Evolutionary conservation across 2,329 filamentous ascomycete genomes (phyloP), one percentile per base, ranked within the genome.

Genomic region (Pseudocercospora pini-densiflorae): DNA sequence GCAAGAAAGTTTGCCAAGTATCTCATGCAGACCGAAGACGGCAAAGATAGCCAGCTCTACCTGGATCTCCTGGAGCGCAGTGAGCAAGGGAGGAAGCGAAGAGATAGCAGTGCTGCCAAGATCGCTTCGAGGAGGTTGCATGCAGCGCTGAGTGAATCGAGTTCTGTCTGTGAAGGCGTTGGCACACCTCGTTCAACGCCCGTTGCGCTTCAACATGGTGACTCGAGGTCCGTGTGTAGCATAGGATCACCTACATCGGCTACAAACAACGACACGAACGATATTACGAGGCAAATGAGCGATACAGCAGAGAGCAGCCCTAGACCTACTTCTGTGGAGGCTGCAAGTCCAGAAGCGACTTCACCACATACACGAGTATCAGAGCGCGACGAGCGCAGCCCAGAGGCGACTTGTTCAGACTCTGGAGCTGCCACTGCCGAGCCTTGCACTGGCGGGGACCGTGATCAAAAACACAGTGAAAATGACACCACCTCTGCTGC

Each of bases 11-110:
- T 27, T 55, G 51, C 27, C 10, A 55, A 55, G 27, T 27, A 27
- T 27, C 51, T 55, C 12, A 55, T 55, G 51, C 51, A 55, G 51
- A 55, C 16, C 23, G 51, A 55, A 55, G 51, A 55, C 27, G 51
- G 51, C 23, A 27, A 7, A 19, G 51, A 55, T 10, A 55, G 51
- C n/a, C 23, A 55, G 16, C 51, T 55, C 23, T 55, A 55, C 19
- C 51, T 55, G 23, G 23, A 55, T 16, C 27, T 55, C 19, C 51
- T 55, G 2, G 27, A 31, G 12, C 16, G 16, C 23, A 31, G 23
- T 29, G 23, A 55, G 24, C 23, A 55, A 31, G 27, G 51, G 19
- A 23, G 24, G 47, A 24, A 51, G 21, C 47, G 47, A 12, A 24
- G 47, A 27, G 47, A 51, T 19, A 55, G 51, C 21, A 55, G 10